Conservation (phyloP, 306 rosid genomes). For the Astragalus membranaceus region DNA sequence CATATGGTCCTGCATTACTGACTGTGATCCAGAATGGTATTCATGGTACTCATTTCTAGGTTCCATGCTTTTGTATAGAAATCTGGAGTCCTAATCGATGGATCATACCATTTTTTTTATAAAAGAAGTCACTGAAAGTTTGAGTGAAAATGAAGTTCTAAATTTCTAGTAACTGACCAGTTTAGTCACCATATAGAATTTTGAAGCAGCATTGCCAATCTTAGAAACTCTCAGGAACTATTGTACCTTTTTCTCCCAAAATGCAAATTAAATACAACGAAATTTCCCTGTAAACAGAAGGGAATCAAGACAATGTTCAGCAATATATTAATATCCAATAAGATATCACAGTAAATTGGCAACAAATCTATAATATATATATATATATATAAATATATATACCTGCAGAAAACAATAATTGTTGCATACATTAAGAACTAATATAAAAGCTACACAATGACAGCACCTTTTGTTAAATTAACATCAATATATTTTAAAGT, state of each 20-base stretch:
- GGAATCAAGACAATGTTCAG: not conserved
- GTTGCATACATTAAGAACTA: not conserved
- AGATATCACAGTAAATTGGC: not conserved
- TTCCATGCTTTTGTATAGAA: constrained; percentile 41
- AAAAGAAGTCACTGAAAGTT: not conserved
- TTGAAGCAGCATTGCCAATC: not conserved
- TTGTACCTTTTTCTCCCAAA: not conserved
- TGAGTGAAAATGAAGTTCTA: not conserved
- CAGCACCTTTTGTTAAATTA: not conserved
- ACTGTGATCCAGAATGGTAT: constrained; percentile 41
- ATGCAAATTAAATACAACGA: not conserved
- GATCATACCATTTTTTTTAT: constrained; percentile 16
- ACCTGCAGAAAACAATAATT: not conserved
- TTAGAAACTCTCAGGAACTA: constrained; percentile 11
- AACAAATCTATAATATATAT: not conserved
- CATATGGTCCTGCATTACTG: constrained; percentile 43
- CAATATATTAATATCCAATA: not conserved
- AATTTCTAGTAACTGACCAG: not conserved
- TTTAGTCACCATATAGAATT: not conserved
- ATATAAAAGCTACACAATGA: not conserved
- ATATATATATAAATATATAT: not conserved
- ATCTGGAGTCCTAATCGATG: constrained; percentile 31
- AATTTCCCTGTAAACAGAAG: constrained; percentile 13
- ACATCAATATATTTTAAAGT: not conserved
- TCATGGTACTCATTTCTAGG: constrained; percentile 56